These are phyloP conservation scores for Cyberlindnera sargentensis DNA, from an alignment of 805 yeast genomes.

Conservation along the genomic window DNA sequence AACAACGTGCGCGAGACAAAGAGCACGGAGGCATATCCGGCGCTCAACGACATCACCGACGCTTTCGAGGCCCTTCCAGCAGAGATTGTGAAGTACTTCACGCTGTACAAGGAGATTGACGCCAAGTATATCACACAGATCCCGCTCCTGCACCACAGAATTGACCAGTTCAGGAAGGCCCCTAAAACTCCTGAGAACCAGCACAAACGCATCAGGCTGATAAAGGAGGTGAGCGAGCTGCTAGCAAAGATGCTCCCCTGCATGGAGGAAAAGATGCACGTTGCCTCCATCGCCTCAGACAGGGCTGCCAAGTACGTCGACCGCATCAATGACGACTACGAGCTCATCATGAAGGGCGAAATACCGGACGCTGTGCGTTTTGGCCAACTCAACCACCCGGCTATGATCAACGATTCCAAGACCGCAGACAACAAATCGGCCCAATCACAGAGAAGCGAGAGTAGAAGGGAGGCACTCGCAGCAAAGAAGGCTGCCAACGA, in stretches of 20 bases:
- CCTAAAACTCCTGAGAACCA: constrained; percentile 11
- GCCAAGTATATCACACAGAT: constrained; percentile 80
- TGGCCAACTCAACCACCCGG: constrained; percentile 85
- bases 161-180: constrained; percentile 40
- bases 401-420: constrained; percentile 60
- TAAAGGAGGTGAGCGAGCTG: constrained; percentile 31
- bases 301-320: constrained; percentile 58
- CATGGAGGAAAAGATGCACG: constrained; percentile 95
- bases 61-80: constrained; percentile 85
- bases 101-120: constrained; percentile 85
- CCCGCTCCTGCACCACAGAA: constrained; percentile 55
- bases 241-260: constrained; percentile 79
- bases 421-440: constrained; percentile 50
- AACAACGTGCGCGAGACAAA: too few species aligned
- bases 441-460: constrained; percentile 74
- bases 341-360: constrained; percentile 66
- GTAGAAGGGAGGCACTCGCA: constrained; percentile 87
- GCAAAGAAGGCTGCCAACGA: constrained; percentile 61
- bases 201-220: constrained; percentile 21
- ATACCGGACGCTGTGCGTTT: constrained; percentile 72
- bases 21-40: constrained; percentile 56
- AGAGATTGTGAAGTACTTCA: constrained; percentile 78
- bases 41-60: constrained; percentile 86
- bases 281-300: constrained; percentile 86
- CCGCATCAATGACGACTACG: constrained; percentile 76